Evolutionary conservation across 495 filamentous ascomycete species (phyloP).

Genomic region (Penicillium diatomitis): DNA sequence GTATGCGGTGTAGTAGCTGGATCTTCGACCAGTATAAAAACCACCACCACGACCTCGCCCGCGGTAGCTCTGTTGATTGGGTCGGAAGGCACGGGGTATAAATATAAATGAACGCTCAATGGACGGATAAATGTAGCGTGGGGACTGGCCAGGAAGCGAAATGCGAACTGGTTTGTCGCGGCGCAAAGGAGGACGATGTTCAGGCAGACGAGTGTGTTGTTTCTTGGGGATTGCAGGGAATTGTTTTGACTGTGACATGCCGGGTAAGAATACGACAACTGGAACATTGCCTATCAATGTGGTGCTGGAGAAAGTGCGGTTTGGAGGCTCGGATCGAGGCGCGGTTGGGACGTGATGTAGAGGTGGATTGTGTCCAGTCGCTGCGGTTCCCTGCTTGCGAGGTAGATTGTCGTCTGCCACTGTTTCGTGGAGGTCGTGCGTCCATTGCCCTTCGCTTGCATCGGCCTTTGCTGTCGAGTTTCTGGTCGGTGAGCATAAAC

Average conservation of each 20-base stretch:
- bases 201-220: constrained; percentile 85
- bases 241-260: constrained; percentile 60
- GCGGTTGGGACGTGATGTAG: constrained; percentile 33
- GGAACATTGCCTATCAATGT: constrained; percentile 67
- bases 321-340: constrained; percentile 43
- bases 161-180: constrained; percentile 96
- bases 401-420: constrained; percentile 43
- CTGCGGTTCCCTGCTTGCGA: constrained; percentile 12
- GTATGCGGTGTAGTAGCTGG: constrained; percentile 81
- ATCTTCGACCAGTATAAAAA: constrained; percentile 61
- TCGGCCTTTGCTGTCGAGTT: constrained; percentile 57
- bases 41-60: constrained; percentile 59
- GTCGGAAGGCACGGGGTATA: constrained; percentile 86
- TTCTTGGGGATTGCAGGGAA: constrained; percentile 68
- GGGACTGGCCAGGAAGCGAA: constrained; percentile 67
- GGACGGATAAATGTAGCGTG: constrained; percentile 85
- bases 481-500: constrained; percentile 36
- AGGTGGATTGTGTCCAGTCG: constrained; percentile 18
- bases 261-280: constrained; percentile 68
- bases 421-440: constrained; percentile 91
- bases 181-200: constrained; percentile 87
- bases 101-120: constrained; percentile 93
- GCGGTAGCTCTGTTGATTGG: constrained; percentile 78
- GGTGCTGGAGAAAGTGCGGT: constrained; percentile 60
- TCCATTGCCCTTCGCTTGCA: constrained; percentile 75